phyloP scores from a whole-genome alignment of 108 stramenopile species.

The Nitzschia inconspicua region DNA sequence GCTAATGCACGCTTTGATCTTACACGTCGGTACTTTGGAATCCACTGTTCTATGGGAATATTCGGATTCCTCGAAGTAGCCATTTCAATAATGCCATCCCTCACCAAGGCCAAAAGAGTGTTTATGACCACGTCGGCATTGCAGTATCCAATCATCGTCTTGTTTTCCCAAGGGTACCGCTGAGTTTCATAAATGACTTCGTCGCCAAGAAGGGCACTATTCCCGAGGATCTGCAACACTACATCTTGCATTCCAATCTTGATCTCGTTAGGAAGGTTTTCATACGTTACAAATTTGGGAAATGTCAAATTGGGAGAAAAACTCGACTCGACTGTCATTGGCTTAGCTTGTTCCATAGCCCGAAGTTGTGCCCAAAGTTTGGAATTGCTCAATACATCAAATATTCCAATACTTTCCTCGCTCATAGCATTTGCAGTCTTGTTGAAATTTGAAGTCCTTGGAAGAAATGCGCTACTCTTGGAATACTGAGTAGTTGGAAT shows the following conservation, averaged over 20 bases:
- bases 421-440: constrained; percentile 38
- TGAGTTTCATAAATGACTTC: constrained; percentile 62
- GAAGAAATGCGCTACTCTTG: constrained; percentile 66
- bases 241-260: constrained; percentile 54
- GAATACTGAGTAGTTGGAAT: constrained; percentile 72
- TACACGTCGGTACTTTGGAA: constrained; percentile 23
- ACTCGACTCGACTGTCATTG: constrained; percentile 9
- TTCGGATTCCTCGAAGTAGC: constrained; percentile 17
- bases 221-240: constrained; percentile 42
- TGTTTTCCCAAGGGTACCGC: constrained; percentile 47
- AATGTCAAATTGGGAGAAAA: constrained; percentile 14
- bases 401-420: constrained; percentile 49
- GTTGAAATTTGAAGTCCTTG: constrained; percentile 37
- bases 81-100: constrained; percentile 64
- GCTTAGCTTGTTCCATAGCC: constrained; percentile 10
- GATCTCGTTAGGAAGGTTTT: constrained; percentile 10
- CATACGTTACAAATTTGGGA: constrained; percentile 13
- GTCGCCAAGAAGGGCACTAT: constrained; percentile 40
- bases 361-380: constrained; percentile 61
- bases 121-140: constrained; percentile 61
- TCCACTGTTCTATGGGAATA: constrained; percentile 31
- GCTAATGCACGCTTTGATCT: constrained; percentile 4
- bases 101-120: constrained; percentile 50
- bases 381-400: constrained; percentile 63
- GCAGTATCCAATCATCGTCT: constrained; percentile 44